Base-by-base conservation (phyloP, 768 basidiomycete genomes). In the Suillus hirtellus region DNA sequence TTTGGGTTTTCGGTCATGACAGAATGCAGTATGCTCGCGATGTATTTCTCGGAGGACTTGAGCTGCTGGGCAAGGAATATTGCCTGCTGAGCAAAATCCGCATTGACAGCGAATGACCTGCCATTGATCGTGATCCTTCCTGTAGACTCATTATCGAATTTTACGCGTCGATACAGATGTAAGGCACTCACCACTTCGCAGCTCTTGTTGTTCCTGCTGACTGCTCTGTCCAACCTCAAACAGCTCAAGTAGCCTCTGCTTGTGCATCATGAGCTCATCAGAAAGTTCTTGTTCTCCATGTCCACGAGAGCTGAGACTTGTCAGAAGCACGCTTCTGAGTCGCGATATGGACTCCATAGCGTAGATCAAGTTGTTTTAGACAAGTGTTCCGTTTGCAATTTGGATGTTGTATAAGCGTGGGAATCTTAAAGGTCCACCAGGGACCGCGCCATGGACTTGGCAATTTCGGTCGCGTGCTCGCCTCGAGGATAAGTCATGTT, bases 1-100 rank as follows among this genome's bases (percentile, higher is more conserved):
- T 92, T 92, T 0, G 91, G 88, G 69, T 88, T 86, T 64, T 82
- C 77, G 1, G 82, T 68, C 77, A 88, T 87, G 47, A 89, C 80
- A 24, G 82, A 76, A 63, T 90, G 85, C 53, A 93, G 79, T 19
- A 93, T 82, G 24, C 80, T 80, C 4, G 93, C 91, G 59, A 88
- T 77, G 74, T 91, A 87, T 68, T 88, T 86, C 77, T 96, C 95
- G 14, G 95, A 96, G 67, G 87, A 87, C 69, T 86, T 82, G 60
- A 97, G 87, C 61, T 92, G 86, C 70, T 90, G 86, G 0, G 95
- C 86, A 61, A 96, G 84, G 75, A 93, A 91, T 61, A 91, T 73
- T 61, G 82, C 85, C 73, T 92, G 92, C 58, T 84, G 86, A 15
- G 86, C 87, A 74, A 95, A 94, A 71, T 95, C 90, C 15, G 85